Evolutionary conservation across 2,329 filamentous ascomycete genomes (phyloP).

Genomic region (Microcyclospora tardicrescens): DNA sequence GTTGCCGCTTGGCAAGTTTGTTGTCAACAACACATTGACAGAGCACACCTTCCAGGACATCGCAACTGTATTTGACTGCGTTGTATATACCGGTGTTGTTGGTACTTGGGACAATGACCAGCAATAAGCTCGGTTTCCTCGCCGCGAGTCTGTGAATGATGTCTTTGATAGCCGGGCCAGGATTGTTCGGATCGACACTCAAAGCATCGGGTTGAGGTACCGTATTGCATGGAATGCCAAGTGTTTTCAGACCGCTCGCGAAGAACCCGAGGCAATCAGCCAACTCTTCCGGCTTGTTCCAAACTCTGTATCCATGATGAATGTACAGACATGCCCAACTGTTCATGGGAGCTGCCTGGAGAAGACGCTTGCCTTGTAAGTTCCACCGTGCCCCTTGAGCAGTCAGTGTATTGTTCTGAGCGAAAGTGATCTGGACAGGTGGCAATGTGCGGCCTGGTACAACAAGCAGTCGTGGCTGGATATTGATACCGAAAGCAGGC

Average conservation of each 20-base stretch:
- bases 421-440: background rate
- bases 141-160: background rate
- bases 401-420: background rate
- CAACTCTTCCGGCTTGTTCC: background rate
- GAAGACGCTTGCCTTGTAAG: background rate
- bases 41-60: background rate
- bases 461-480: conserved; percentile 1
- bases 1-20: background rate
- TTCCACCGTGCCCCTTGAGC: background rate
- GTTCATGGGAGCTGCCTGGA: background rate
- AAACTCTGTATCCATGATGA: background rate
- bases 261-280: background rate
- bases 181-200: background rate
- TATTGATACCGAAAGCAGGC: conserved; percentile 1
- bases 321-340: background rate
- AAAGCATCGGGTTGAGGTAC: background rate
- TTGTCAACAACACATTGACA: background rate
- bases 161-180: background rate
- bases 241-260: background rate
- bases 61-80: conserved; percentile 1
- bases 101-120: background rate
- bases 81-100: background rate
- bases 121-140: background rate
- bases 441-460: background rate
- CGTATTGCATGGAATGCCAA: background rate